phyloP scores from a whole-genome alignment of 148 eudicot species.

The Pouteria glomerata region DNA sequence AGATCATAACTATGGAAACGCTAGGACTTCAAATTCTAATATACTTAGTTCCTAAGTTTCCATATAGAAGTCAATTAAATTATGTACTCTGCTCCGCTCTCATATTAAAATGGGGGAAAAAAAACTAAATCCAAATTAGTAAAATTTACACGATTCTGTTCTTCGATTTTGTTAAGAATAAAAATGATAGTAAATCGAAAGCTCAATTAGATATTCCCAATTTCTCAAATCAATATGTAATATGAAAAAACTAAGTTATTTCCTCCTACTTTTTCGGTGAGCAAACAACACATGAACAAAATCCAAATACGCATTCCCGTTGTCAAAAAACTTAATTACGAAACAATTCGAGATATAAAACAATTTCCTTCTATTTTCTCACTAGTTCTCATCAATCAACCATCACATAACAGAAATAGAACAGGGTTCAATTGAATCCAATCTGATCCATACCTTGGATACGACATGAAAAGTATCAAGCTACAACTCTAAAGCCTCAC shows the following conservation, averaged over 20 bases:
- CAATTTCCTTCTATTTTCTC: not conserved
- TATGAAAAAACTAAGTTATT: not conserved
- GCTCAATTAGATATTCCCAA: not conserved
- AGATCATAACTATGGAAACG: too few relatives aligned
- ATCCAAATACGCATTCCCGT: not conserved
- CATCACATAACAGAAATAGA: not conserved
- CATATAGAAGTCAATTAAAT: too few relatives aligned
- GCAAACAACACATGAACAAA: not conserved
- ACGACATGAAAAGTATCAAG: conserved; percentile 92
- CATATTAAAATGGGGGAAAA: too few relatives aligned
- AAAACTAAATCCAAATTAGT: too few relatives aligned
- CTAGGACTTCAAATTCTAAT: too few relatives aligned
- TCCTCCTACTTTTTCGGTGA: not conserved
- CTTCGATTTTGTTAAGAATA: too few relatives aligned
- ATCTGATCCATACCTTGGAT: conserved; percentile 42
- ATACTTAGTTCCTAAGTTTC: too few relatives aligned
- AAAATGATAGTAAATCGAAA: not conserved
- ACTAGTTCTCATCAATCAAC: too few relatives aligned
- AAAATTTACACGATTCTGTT: too few relatives aligned
- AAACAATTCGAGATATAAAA: not conserved
- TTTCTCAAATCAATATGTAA: not conserved
- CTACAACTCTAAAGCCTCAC: conserved; percentile 74
- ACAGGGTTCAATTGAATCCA: not conserved
- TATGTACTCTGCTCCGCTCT: too few relatives aligned
- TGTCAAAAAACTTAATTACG: not conserved